A percentile compares a stretch with the other conserved stretches of the same genome.
Conservation (phyloP, 2,329 filamentous ascomycete genomes). For the Stachybotrys chlorohalonatus region DNA sequence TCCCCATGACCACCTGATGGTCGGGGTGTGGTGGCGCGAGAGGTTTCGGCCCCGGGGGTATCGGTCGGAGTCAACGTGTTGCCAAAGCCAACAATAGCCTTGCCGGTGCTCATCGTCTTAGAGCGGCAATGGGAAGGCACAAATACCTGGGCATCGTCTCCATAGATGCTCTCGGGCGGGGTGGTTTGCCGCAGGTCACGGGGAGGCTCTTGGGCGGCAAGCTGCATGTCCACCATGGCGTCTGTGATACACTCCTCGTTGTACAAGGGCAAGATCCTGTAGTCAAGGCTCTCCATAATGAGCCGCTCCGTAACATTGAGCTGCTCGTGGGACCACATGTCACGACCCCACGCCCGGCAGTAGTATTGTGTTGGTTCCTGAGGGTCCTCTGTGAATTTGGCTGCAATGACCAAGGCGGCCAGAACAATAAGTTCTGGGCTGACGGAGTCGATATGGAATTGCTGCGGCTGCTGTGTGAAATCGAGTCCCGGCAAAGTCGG, state of each 20-base stretch:
- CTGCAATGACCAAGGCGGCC: conserved; percentile 53
- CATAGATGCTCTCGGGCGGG: conserved; percentile 18
- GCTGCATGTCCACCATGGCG: conserved; percentile 55
- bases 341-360: conserved; percentile 41
- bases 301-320: conserved; percentile 55
- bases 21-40: conserved; percentile 9
- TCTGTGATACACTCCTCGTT: conserved; percentile 46
- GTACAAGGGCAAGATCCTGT: conserved; percentile 53
- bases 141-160: conserved; percentile 16
- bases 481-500: conserved; percentile 19
- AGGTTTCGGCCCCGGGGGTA: conserved; percentile 9
- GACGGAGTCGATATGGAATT: conserved; percentile 51
- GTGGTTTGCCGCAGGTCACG: conserved; percentile 16
- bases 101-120: conserved; percentile 20
- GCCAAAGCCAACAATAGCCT: conserved; percentile 12
- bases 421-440: conserved; percentile 54
- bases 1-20: conserved; percentile 10
- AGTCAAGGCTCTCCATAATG: conserved; percentile 55
- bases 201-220: conserved; percentile 33
- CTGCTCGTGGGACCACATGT: conserved; percentile 51
- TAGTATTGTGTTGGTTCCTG: conserved; percentile 46
- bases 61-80: conserved; percentile 16
- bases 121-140: conserved; percentile 23
- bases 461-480: conserved; percentile 15
- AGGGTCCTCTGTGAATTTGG: conserved; percentile 55